A percentile compares a stretch with the other conserved stretches of the same genome.
phyloP scores from a whole-genome alignment of 2,329 filamentous ascomycete genomes.

The Sporothrix dimorphospora region DNA sequence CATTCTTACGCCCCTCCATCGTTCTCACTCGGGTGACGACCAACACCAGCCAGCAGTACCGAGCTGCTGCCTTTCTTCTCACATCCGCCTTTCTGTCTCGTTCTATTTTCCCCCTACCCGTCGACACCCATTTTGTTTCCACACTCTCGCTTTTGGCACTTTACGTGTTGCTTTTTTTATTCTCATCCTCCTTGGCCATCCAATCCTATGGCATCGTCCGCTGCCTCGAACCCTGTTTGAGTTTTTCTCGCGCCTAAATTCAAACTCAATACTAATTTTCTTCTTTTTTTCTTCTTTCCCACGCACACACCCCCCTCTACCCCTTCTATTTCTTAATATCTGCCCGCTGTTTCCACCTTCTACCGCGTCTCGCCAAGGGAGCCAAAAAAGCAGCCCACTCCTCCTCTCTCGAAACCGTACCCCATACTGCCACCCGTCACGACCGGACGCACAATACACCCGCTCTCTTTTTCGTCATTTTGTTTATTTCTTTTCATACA shows the following conservation, averaged over 20 bases:
- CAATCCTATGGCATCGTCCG: constrained; percentile 25
- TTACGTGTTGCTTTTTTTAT: constrained; percentile 26
- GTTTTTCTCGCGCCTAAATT: constrained; percentile 30
- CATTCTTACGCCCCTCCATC: background rate
- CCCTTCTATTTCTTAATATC: constrained; percentile 19
- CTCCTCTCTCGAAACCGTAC: constrained; percentile 11
- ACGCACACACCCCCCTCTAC: background rate
- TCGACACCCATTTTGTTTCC: constrained; percentile 1
- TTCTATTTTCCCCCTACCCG: constrained; percentile 4
- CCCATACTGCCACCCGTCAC: background rate
- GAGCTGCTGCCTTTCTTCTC: constrained; percentile 17
- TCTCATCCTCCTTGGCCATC: constrained; percentile 20
- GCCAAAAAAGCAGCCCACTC: constrained; percentile 6
- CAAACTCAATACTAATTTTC: background rate
- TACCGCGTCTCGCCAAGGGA: constrained; percentile 22
- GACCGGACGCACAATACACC: constrained; percentile 13
- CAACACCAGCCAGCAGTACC: constrained; percentile 13
- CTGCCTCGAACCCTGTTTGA: constrained; percentile 28
- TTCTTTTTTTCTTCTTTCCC: background rate
- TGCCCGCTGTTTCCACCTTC: background rate
- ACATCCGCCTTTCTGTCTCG: background rate
- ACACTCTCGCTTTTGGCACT: constrained; percentile 4
- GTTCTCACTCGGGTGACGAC: background rate
- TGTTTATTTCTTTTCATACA: background rate
- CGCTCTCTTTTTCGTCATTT: constrained; percentile 6